A percentile compares a stretch with the other conserved stretches of the same genome.
Evolutionary conservation across 140 eudicot species (phyloP).

Genomic region (Senecio squalidus): DNA sequence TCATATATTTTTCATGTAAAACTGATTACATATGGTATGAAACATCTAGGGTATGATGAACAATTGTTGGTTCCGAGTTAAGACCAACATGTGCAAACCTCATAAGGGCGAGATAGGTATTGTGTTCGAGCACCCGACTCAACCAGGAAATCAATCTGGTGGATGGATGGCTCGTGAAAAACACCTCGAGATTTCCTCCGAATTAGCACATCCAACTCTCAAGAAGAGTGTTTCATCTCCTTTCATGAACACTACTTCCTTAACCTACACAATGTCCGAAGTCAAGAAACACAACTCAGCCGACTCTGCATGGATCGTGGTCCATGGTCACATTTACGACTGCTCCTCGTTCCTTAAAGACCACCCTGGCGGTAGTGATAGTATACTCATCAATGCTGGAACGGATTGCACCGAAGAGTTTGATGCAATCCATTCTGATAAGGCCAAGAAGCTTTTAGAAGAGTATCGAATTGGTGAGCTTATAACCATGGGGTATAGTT

Average conservation of each 20-base stretch:
- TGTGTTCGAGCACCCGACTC: slow-evolving; percentile 94
- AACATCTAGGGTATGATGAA: slow-evolving; percentile 93
- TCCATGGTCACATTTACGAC: slow-evolving; percentile 92
- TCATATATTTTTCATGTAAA: not conserved
- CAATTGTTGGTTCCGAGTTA: slow-evolving; percentile 95
- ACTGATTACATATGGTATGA: not conserved
- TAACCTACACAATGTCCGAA: slow-evolving; percentile 58
- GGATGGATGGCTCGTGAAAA: slow-evolving; percentile 98
- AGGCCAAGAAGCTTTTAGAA: slow-evolving; percentile 74
- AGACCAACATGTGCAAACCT: slow-evolving; percentile 87
- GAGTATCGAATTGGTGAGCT: slow-evolving; percentile 78
- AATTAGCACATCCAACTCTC: slow-evolving; percentile 34
- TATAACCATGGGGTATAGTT: slow-evolving; percentile 52
- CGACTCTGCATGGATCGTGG: slow-evolving; percentile 95
- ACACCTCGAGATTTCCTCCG: slow-evolving; percentile 52
- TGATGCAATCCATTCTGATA: slow-evolving; percentile 93
- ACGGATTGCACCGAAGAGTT: slow-evolving; percentile 93
- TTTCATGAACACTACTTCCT: slow-evolving; percentile 74
- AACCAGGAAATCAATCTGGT: slow-evolving; percentile 84
- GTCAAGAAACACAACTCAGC: slow-evolving; percentile 73
- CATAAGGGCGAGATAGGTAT: slow-evolving; percentile 91
- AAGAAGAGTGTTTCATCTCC: slow-evolving; percentile 78
- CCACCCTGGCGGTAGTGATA: slow-evolving; percentile 91
- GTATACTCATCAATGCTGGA: slow-evolving; percentile 90
- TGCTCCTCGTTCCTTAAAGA: slow-evolving; percentile 78